Conservation (phyloP, 1,284 basidiomycete species). For the Agaricales sp. region DNA sequence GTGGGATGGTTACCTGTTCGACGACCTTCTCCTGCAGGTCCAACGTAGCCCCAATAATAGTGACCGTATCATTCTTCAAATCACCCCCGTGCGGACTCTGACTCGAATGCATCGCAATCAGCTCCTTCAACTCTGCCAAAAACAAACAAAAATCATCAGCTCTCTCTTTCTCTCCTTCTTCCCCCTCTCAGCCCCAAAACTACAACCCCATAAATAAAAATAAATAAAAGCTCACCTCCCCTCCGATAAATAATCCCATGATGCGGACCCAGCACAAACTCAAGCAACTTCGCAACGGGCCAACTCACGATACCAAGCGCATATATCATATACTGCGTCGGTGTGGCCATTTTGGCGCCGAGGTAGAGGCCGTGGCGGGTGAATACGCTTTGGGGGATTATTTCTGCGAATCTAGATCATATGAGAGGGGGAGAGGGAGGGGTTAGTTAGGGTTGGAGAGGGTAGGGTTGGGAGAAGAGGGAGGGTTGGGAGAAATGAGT, state of each 20-base stretch:
- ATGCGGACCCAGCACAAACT: slow-evolving; percentile 51
- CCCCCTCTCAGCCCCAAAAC: background rate
- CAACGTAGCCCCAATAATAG: slow-evolving; percentile 67
- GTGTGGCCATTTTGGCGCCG: slow-evolving; percentile 82
- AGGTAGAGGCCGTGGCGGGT: slow-evolving; percentile 88
- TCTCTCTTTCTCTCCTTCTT: too few species aligned
- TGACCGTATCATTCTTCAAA: slow-evolving; percentile 64
- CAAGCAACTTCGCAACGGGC: slow-evolving; percentile 69
- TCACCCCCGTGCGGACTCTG: slow-evolving; percentile 54
- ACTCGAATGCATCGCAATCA: slow-evolving; percentile 63
- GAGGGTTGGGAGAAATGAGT: too few species aligned
- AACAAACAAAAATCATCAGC: too few species aligned
- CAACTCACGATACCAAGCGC: slow-evolving; percentile 66
- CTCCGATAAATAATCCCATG: slow-evolving; percentile 54
- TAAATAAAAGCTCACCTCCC: slow-evolving; percentile 21
- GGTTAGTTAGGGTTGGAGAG: background rate
- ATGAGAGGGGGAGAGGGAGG: slow-evolving; percentile 1
- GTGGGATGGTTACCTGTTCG: slow-evolving; percentile 49
- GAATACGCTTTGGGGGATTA: slow-evolving; percentile 85
- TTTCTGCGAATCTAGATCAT: slow-evolving; percentile 66
- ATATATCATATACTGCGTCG: slow-evolving; percentile 65
- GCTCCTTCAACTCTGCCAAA: slow-evolving; percentile 55
- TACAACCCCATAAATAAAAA: background rate
- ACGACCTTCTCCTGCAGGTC: slow-evolving; percentile 67
- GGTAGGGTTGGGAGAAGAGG: background rate